Percentiles rank a stretch among this genome's conserved stretches.
phyloP scores from a whole-genome alignment of 192 early-diverging fungal species.

The Umbelopsis sp. region DNA sequence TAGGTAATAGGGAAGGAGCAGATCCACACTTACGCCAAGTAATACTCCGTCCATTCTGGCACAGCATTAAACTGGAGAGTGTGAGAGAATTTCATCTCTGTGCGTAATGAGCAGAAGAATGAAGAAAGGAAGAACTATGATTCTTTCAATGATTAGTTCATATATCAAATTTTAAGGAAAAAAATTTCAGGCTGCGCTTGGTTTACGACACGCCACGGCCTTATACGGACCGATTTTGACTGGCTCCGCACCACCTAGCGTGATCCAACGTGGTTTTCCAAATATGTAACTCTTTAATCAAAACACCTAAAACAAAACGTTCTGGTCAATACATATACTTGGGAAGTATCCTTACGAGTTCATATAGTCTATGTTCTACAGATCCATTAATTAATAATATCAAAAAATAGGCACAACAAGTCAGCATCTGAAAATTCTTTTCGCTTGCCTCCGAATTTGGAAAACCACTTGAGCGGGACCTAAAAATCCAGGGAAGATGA shows the following conservation, averaged over 20 bases:
- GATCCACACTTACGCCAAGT: constrained; percentile 65
- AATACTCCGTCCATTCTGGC: constrained; percentile 82
- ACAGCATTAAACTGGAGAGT: constrained; percentile 90
- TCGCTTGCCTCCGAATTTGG: neutral
- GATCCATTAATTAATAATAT: neutral
- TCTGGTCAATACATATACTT: neutral
- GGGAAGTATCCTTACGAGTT: no score
- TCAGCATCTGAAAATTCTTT: neutral
- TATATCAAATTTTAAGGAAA: constrained; percentile 1
- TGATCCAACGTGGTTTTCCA: neutral
- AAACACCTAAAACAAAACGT: neutral
- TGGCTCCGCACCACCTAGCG: neutral
- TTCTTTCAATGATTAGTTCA: neutral
- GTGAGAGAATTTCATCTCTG: constrained; percentile 90
- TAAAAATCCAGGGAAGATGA: neutral
- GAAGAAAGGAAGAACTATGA: neutral
- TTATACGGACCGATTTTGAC: neutral
- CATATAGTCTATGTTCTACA: no score
- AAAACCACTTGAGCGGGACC: neutral
- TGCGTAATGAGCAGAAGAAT: constrained; percentile 7
- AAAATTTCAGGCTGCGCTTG: constrained; percentile 6
- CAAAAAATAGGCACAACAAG: neutral
- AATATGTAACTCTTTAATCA: neutral
- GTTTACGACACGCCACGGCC: neutral
- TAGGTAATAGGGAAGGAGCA: neutral